phyloP scores from a whole-genome alignment of 2,329 filamentous ascomycete species.

The Elsinoe australis region DNA sequence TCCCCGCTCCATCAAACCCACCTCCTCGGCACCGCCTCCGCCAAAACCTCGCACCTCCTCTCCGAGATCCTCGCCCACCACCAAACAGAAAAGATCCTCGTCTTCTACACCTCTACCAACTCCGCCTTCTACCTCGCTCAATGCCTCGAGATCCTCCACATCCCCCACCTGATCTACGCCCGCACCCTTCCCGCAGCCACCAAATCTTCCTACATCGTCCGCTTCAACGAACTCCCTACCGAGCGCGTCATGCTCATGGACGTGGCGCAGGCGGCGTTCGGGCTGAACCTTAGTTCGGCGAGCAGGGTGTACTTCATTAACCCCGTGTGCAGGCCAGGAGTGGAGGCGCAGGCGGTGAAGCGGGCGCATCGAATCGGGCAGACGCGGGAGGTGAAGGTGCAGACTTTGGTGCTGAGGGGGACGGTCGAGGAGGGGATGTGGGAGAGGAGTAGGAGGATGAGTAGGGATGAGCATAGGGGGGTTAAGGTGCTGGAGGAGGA shows the following conservation, averaged over 20 bases:
- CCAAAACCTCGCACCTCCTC: constrained; percentile 80
- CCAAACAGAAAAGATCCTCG: constrained; percentile 70
- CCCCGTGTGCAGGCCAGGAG: constrained; percentile 73
- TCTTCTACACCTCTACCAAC: constrained; percentile 89
- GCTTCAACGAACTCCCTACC: constrained; percentile 62
- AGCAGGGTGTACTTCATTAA: constrained; percentile 84
- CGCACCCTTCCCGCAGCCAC: constrained; percentile 53
- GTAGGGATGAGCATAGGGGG: constrained; percentile 48
- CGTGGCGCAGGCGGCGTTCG: constrained; percentile 79
- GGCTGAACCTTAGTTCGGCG: constrained; percentile 74
- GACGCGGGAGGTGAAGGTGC: constrained; percentile 66
- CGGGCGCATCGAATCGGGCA: constrained; percentile 84
- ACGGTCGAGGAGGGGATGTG: constrained; percentile 84
- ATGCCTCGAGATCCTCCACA: constrained; percentile 63
- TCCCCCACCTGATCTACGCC: constrained; percentile 60
- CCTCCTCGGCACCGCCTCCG: constrained; percentile 72
- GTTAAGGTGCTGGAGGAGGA: constrained; percentile 54
- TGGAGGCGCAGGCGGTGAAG: constrained; percentile 87
- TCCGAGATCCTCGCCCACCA: constrained; percentile 63
- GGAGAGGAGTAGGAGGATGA: constrained; percentile 65
- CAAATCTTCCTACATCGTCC: constrained; percentile 66
- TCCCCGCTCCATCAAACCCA: constrained; percentile 53
- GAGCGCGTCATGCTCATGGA: constrained; percentile 85
- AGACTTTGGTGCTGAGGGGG: constrained; percentile 71
- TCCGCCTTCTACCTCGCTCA: constrained; percentile 79